Conservation (phyloP, 257 asterid genomes). For the Solanum pimpinellifolium region DNA sequence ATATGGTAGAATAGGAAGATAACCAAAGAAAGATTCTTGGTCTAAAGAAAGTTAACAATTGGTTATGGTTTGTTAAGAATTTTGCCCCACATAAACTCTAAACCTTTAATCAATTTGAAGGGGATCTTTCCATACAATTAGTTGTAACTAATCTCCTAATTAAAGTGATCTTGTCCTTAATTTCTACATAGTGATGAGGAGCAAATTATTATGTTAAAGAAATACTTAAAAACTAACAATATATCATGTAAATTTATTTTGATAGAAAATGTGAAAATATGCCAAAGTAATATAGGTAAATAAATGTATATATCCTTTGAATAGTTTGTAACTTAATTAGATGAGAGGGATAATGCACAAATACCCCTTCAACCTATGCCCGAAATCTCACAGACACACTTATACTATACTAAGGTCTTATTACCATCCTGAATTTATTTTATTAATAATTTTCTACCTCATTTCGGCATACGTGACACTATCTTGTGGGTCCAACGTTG, state of each 20-base stretch:
- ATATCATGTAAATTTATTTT: not conserved
- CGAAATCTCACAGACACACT: no score
- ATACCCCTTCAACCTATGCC: no score
- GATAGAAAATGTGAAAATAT: not conserved
- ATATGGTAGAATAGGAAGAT: conserved; percentile 6
- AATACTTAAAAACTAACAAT: not conserved
- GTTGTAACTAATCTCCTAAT: not conserved
- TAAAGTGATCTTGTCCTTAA: not conserved
- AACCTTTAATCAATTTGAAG: not conserved
- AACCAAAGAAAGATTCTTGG: not conserved
- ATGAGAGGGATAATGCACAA: no score
- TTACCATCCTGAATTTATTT: no score
- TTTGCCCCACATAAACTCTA: not conserved
- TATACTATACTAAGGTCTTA: no score
- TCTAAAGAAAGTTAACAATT: not conserved
- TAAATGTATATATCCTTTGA: no score
- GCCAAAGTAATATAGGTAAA: no score
- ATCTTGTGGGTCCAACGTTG: no score
- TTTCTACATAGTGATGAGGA: not conserved
- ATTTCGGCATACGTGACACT: no score
- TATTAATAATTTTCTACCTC: no score
- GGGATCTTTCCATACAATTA: not conserved
- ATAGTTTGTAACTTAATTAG: no score
- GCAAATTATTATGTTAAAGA: not conserved
- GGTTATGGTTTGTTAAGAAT: not conserved